These are phyloP conservation scores for Trichoderma arundinaceum DNA, from an alignment of 2,329 filamentous ascomycete species.

Conservation along the genomic window DNA sequence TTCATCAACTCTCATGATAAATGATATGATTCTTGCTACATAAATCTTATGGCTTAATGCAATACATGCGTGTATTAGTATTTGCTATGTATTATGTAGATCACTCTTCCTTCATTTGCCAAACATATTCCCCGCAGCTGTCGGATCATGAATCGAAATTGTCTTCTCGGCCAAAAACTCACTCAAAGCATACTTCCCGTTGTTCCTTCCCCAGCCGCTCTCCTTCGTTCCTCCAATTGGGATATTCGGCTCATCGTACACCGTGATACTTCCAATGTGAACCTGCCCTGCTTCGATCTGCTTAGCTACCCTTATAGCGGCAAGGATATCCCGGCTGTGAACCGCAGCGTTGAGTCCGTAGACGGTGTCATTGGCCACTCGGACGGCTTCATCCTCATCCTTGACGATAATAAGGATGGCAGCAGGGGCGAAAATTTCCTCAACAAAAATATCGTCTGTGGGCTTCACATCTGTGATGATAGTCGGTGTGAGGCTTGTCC, in stretches of 20 bases:
- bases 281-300: slow-evolving; percentile 67
- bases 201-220: slow-evolving; percentile 66
- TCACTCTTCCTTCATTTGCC: not conserved
- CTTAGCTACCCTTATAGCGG: slow-evolving; percentile 60
- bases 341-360: slow-evolving; percentile 73
- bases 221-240: slow-evolving; percentile 68
- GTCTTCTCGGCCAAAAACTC: slow-evolving; percentile 38
- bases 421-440: slow-evolving; percentile 74
- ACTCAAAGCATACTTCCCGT: slow-evolving; percentile 39
- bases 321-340: slow-evolving; percentile 68
- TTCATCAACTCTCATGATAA: no score
- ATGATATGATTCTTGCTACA: no score
- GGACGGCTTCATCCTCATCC: slow-evolving; percentile 70
- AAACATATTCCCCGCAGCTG: not conserved
- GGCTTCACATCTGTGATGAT: slow-evolving; percentile 65
- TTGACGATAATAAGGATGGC: slow-evolving; percentile 69
- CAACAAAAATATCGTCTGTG: slow-evolving; percentile 70
- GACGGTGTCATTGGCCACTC: slow-evolving; percentile 77
- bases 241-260: slow-evolving; percentile 65
- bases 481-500: slow-evolving; percentile 51
- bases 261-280: slow-evolving; percentile 66
- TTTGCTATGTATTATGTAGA: no score
- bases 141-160: slow-evolving; percentile 20
- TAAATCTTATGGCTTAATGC: no score
- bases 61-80: no score